Base-by-base conservation (phyloP, 352 stramenopile genomes). In the Phytopythium sindhum region DNA sequence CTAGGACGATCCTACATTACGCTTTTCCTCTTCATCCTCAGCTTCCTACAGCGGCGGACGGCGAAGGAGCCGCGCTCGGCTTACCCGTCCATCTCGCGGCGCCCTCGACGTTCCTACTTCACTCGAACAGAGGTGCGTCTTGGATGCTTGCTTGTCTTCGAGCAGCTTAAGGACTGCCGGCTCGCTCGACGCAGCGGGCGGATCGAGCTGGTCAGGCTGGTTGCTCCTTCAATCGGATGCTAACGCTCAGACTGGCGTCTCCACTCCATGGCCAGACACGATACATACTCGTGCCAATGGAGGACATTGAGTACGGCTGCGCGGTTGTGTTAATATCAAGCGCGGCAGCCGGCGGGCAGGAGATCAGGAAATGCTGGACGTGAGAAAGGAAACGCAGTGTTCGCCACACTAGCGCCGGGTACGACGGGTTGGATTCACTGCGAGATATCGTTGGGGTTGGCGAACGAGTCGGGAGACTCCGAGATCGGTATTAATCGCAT, bases 401-500 rank as follows among this genome's bases (percentile, higher is more conserved):
- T 24, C 24, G 50, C 9, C 6, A 24, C 2, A n/a, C 28, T 37
- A 9, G n/a, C n/a, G 53, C n/a, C 15, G 33, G 33, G 6, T 2
- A 48, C 23, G 53, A 19, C 8, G 52, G 21, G 5, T 2, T 11
- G 19, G 24, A 17, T 15, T 79, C 72, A 78, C 53, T 84, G 75
- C 2, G 69, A 84, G 31, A 91, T 77, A 47, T 76, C 70, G 65
- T 92, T 94, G 35, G 85, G 83, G 58, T 94, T 91, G 12, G 85
- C 86, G 60, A 84, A 94, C 21, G 86, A 78, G 28, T 79, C 62
- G 2, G 69, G 74, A 2, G 81, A 89, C 64, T 93, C 84, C 21
- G 77, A 68, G 47, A 94, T 61, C 0, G 84, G 86, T 35, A 94
- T 90, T 7, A 88, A 75, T 44, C 85, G 77, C 84, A 94, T 94